Base-by-base conservation (phyloP, 1,284 basidiomycete genomes). In the Omphalotus olearius region DNA sequence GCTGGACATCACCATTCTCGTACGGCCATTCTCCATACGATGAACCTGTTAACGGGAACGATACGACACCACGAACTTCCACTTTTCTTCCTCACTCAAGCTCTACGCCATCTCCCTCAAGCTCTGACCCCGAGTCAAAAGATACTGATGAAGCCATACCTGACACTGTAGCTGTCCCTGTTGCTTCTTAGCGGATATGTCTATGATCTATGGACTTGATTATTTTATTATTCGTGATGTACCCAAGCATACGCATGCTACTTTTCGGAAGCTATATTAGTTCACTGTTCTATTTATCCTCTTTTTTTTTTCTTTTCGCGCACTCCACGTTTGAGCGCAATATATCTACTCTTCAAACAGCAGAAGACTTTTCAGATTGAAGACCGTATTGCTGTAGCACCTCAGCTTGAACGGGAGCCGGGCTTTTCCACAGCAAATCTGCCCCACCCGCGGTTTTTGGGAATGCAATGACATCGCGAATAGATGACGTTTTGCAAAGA, bases 401-500 rank as follows among this genome's bases (percentile, higher is more conserved):
- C 28, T 79, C 77, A 20, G 71, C 66, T 41, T 66, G 64, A 45
- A 85, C 76, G 3, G 79, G 63, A 0, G 88, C 83, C 18, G 94
- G 94, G 65, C 90, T 91, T 67, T 83, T 88, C 76, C 98, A 95
- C 28, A 97, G 80, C 43, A 86, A 80, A 68, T 98, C 94, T n/a
- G 81, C 78, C 11, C 94, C 94, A 41, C 73, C 78, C 18, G 82
- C 81, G 6, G 88, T 89, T 74, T 98, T 98, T 3, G 94, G 94
- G 73, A 98, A 98, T 7, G 94, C 94, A 59, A 98, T 97, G 57
- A 98, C 94, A 65, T 98, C 94, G 54, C 93, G 78, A 59, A 98
- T 98, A 25, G 88, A 89, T 53, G 81, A 76, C 1, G 91, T 80
- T 55, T 85, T 82, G 71, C 91, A 93, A 1, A 98, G 77, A 58